Evolutionary conservation across 2,329 filamentous ascomycete genomes (phyloP), one percentile per base, ranked within the genome.

Genomic region (Anthostomella pinea): DNA sequence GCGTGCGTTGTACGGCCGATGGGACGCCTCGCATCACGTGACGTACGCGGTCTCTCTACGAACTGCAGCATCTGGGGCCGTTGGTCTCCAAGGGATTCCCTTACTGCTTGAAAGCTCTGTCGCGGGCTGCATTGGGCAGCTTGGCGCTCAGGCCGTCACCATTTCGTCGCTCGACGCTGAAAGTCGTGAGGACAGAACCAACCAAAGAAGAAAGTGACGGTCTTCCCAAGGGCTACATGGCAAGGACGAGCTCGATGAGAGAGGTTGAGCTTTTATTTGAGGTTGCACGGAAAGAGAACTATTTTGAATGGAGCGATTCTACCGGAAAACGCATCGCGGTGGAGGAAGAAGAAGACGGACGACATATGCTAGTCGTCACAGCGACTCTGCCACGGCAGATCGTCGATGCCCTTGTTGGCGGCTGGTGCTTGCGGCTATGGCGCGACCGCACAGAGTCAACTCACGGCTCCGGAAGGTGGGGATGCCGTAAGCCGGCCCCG

Each of bases 401-500:
- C 10, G 32, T 51, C 30, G 51, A 56, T 33, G 50, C 45, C 17
- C 39, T 56, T 35, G 43, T 56, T 11, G 49, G 35, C 8, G 41
- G 47, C 17, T 52, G 49, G 49, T 49, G 45, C 19, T 28, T 52
- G 30, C 36, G 45, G 10, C 35, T 51, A 19, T 52, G 49, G 49
- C 43, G 39, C 18, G 41, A 42, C 17, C 40, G 33, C 8, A 39
- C 43, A 6, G 41, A 40, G 11, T 37, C 34, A 11, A 28, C 28
- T 22, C 8, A 32, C n/a, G 31, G 33, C n/a, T n/a, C n/a, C n/a
- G n/a, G n/a, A n/a, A n/a, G n/a, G n/a, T n/a, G n/a, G n/a, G n/a
- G n/a, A n/a, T n/a, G n/a, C n/a, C n/a, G n/a, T n/a, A n/a, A n/a
- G n/a, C n/a, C n/a, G n/a, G n/a, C n/a, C n/a, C n/a, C n/a, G n/a